phyloP scores from a whole-genome alignment of 192 early-diverging fungal species.

The Coemansia sp. region DNA sequence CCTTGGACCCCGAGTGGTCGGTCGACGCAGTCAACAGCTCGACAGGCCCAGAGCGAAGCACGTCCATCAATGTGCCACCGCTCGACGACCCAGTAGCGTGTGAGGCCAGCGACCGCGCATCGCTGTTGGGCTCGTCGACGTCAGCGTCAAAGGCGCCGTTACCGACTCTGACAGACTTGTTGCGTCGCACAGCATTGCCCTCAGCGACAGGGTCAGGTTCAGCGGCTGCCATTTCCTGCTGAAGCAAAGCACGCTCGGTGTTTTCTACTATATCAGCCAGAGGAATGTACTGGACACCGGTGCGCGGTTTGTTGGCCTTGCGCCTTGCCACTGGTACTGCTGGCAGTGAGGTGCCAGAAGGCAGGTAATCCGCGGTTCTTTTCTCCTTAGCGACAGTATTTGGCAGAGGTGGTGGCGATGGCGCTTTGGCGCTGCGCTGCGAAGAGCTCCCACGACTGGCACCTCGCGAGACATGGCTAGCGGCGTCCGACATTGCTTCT shows the following conservation, averaged over 20 bases:
- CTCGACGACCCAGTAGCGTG: constrained; percentile 39
- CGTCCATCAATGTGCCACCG: constrained; percentile 40
- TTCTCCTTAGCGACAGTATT: constrained; percentile 1
- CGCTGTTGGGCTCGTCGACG: constrained; percentile 7
- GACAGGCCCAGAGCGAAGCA: constrained; percentile 39
- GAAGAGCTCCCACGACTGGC: constrained; percentile 14
- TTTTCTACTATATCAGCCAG: constrained; percentile 44
- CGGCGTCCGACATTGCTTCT: constrained; percentile 1
- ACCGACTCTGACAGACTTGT: constrained; percentile 13
- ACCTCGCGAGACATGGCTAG: constrained; percentile 7
- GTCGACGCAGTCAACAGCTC: constrained; percentile 48
- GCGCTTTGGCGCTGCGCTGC: constrained; percentile 1
- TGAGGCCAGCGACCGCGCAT: constrained; percentile 24
- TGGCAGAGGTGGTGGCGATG: background rate
- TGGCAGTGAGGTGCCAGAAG: constrained; percentile 34
- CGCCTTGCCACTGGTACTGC: constrained; percentile 26
- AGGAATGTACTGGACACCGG: constrained; percentile 44
- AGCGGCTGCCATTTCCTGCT: background rate
- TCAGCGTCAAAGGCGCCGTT: background rate
- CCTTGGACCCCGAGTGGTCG: constrained; percentile 52
- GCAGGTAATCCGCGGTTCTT: constrained; percentile 26
- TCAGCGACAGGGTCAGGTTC: constrained; percentile 5
- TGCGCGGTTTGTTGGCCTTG: constrained; percentile 20
- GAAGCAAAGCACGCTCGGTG: constrained; percentile 23
- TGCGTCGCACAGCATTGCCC: constrained; percentile 3